Conservation (phyloP, 78 protist genomes). For the Polysphondylium violaceum region DNA sequence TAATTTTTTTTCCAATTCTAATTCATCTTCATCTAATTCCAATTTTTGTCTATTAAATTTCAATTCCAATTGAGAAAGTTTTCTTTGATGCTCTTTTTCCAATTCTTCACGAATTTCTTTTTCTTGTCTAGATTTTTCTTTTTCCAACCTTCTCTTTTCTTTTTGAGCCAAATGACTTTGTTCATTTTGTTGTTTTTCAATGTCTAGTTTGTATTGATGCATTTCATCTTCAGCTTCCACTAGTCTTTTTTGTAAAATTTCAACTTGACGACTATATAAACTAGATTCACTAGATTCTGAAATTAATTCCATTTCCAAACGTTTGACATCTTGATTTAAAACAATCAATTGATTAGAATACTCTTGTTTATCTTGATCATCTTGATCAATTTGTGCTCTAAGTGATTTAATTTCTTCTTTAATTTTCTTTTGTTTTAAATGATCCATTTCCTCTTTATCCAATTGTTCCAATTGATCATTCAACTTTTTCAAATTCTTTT, state of each 20-base stretch:
- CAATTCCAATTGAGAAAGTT: background rate
- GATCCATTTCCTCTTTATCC: background rate
- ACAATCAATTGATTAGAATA: background rate
- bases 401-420: conserved; percentile 20
- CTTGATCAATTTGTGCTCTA: background rate
- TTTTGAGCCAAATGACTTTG: background rate
- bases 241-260: background rate
- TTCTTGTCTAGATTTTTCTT: background rate
- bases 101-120: background rate
- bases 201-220: background rate
- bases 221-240: conserved; percentile 22
- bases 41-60: conserved; percentile 12
- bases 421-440: background rate
- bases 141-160: conserved; percentile 6
- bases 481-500: background rate
- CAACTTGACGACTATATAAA: conserved; percentile 2
- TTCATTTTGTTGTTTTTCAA: background rate
- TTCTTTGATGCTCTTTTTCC: conserved; percentile 29
- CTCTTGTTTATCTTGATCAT: conserved; percentile 1
- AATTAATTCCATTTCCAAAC: conserved; percentile 11
- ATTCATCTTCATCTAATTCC: background rate
- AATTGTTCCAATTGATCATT: conserved; percentile 15
- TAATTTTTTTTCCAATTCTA: conserved; percentile 16
- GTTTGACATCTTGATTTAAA: background rate
- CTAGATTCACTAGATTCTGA: conserved; percentile 1